Evolutionary conservation across 106 monocot genomes (phyloP).

Genomic region (Posidonia australis): DNA sequence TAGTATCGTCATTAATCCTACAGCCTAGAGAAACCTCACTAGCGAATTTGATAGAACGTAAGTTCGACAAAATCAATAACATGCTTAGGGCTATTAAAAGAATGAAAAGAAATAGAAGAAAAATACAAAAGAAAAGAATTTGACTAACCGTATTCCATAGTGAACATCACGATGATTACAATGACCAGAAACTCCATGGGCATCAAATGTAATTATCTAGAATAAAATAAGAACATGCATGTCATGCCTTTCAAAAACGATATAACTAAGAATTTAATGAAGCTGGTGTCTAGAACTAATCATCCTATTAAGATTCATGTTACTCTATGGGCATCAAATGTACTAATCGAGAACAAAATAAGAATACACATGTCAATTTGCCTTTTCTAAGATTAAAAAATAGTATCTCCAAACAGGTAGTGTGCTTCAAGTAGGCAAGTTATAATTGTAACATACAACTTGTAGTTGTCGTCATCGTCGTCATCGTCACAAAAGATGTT

Average conservation of each 20-base stretch:
- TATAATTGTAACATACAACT: no score
- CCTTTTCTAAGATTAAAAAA: no score
- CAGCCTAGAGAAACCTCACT: neutral
- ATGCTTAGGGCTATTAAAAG: neutral
- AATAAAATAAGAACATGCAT: slow-evolving; percentile 1
- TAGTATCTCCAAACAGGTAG: no score
- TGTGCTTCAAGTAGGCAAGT: no score
- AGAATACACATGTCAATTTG: no score
- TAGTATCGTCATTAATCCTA: neutral
- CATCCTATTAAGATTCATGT: no score
- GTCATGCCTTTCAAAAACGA: neutral
- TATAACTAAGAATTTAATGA: no score
- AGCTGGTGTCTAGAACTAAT: no score
- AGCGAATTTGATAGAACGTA: neutral
- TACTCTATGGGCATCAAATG: no score
- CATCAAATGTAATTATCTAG: slow-evolving; percentile 81
- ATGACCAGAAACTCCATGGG: slow-evolving; percentile 75
- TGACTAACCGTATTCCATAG: slow-evolving; percentile 67
- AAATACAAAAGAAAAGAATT: neutral
- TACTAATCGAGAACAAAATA: no score
- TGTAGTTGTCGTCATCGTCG: no score
- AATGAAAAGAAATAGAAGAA: neutral
- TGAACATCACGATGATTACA: slow-evolving; percentile 83
- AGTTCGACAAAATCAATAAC: neutral
- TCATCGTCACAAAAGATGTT: no score